Base-by-base conservation (phyloP, 495 filamentous ascomycete genomes). In the Talaromyces nanjingensis region DNA sequence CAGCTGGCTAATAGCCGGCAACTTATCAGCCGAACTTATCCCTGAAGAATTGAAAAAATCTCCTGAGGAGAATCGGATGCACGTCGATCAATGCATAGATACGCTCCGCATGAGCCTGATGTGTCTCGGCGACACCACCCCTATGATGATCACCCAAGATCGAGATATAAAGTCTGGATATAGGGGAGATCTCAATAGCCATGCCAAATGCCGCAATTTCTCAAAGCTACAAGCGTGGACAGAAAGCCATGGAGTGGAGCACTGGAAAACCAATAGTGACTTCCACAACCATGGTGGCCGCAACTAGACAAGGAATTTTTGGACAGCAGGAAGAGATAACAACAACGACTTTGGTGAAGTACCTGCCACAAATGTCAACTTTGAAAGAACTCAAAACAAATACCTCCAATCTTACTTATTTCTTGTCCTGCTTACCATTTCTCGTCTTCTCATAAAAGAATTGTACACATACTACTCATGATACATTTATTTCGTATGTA, bases 151-250 rank as follows among this genome's bases (percentile, higher is more conserved):
- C 56, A 59, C 56, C 22, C 24, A 59, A 33, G 29, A 59, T 18
- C 56, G 56, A 33, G 56, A 59, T 33, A 3, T 11, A 18, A n/a
- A 4, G 7, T 59, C 56, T 11, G 56, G 27, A 4, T 59, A 31
- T 18, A 59, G 27, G 27, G 56, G 11, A 14, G 56, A 59, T 9
- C 31, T 34, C 5, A 59, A 59, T 18, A 14, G 24, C 29, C 56
- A 59, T 33, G 11, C 24, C 31, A 59, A 29, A 18, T 59, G 56
- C n/a, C 56, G 56, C n/a, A 59, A 59, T 14, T 59, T 59, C 7
- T 27, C 56, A 2, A 59, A 59, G n/a, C 27, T 59, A 18, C 56
- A 59, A 33, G 29, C 24, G 12, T 59, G 56, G 56, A 59, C 56
- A 18, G 27, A 12, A 18, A 59, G 7, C 7, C 56, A 59, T 59